Percentiles rank a stretch among this genome's conserved stretches.
These are phyloP conservation scores for Auriscalpium orientale DNA, from an alignment of 768 basidiomycete genomes.

Conservation along the genomic window DNA sequence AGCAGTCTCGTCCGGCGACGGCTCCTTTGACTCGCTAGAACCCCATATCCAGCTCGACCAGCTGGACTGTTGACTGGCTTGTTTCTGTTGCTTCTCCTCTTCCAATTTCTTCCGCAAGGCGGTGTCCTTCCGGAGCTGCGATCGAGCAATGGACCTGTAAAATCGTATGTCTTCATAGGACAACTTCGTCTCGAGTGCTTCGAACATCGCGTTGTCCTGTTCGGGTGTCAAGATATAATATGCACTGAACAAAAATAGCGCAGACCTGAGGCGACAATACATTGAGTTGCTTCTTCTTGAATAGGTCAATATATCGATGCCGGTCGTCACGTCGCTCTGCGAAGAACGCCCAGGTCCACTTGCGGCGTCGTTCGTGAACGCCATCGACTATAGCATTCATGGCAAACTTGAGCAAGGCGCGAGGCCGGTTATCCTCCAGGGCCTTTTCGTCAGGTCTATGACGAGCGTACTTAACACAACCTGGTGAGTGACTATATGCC, in stretches of 20 bases:
- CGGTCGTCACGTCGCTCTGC: slow-evolving; percentile 83
- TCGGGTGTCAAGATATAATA: background rate
- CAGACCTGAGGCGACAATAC: slow-evolving; percentile 49
- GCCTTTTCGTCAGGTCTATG: slow-evolving; percentile 64
- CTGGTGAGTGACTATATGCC: slow-evolving; percentile 10
- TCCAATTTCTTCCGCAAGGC: slow-evolving; percentile 58
- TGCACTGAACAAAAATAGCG: background rate
- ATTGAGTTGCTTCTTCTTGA: slow-evolving; percentile 63
- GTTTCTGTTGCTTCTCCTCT: slow-evolving; percentile 55
- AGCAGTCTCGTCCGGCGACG: slow-evolving; percentile 41
- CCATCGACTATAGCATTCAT: slow-evolving; percentile 70
- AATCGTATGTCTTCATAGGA: slow-evolving; percentile 94
- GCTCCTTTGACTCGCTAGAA: slow-evolving; percentile 31
- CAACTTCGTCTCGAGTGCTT: slow-evolving; percentile 71
- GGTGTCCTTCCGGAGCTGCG: slow-evolving; percentile 78
- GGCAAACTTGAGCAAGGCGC: slow-evolving; percentile 72
- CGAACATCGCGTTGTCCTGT: slow-evolving; percentile 48
- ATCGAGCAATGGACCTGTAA: slow-evolving; percentile 91
- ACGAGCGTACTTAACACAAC: slow-evolving; percentile 63
- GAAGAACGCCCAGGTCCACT: slow-evolving; percentile 93
- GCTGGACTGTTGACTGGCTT: slow-evolving; percentile 38
- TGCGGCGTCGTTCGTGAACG: slow-evolving; percentile 72
- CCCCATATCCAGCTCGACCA: slow-evolving; percentile 85
- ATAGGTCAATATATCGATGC: slow-evolving; percentile 75
- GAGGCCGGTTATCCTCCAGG: slow-evolving; percentile 50